phyloP scores from a whole-genome alignment of 306 rosid genomes.

The Castanea crenata region DNA sequence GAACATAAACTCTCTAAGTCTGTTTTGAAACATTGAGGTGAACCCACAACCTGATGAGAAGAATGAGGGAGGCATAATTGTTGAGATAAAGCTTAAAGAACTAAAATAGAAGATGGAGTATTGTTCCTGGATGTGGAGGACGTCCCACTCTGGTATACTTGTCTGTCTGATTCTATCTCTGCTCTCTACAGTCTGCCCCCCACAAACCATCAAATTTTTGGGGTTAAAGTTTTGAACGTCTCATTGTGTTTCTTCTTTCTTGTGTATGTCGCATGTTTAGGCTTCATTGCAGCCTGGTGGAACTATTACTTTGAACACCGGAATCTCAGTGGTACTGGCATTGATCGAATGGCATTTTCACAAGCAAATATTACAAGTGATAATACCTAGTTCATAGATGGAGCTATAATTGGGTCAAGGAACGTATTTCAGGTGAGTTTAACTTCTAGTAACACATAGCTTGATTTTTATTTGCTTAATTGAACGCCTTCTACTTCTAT shows the following conservation, averaged over 20 bases:
- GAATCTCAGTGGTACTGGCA: constrained; percentile 89
- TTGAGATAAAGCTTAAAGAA: constrained; percentile 90
- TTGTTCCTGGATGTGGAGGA: constrained; percentile 95
- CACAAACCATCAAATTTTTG: neutral
- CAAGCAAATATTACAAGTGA: constrained; percentile 94
- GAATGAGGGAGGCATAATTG: constrained; percentile 89
- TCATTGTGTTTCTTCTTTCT: constrained; percentile 9
- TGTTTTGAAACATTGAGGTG: constrained; percentile 96
- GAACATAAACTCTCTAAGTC: constrained; percentile 77
- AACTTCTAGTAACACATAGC: neutral
- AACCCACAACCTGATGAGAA: constrained; percentile 94
- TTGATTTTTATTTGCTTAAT: neutral
- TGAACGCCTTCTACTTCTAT: neutral
- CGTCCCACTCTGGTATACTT: constrained; percentile 76
- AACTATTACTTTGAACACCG: constrained; percentile 83
- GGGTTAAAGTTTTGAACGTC: constrained; percentile 6
- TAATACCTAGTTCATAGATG: constrained; percentile 89
- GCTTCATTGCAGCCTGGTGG: constrained; percentile 99
- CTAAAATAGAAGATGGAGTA: constrained; percentile 92
- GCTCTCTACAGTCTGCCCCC: neutral
- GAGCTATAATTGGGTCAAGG: constrained; percentile 77
- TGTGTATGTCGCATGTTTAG: constrained; percentile 41
- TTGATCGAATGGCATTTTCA: constrained; percentile 83
- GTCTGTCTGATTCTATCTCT: constrained; percentile 5
- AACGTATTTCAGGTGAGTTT: constrained; percentile 82